Evolutionary conservation across 805 yeast species (phyloP).

Genomic region (Ogataea glucozyma): DNA sequence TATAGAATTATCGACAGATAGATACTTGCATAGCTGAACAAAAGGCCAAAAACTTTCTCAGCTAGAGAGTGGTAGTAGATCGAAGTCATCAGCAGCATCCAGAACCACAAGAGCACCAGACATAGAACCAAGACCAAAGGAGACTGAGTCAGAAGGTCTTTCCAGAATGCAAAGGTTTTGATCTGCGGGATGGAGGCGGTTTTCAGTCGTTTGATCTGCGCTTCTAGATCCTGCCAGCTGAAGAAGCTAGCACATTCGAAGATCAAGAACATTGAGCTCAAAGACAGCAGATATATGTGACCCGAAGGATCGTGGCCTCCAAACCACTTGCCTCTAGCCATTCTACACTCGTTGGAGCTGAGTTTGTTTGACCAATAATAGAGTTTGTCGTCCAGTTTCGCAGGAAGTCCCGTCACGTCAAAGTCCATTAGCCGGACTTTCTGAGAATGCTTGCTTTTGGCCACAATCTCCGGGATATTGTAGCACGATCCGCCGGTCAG

Average conservation of each 20-base stretch:
- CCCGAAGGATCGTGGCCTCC: constrained; percentile 98
- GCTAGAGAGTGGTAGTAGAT: constrained; percentile 78
- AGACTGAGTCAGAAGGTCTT: constrained; percentile 17
- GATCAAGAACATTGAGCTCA: constrained; percentile 62
- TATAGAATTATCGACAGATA: constrained; percentile 17
- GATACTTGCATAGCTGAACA: constrained; percentile 59
- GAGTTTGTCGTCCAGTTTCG: constrained; percentile 5
- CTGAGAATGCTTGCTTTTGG: neutral
- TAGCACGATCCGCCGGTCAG: constrained; percentile 82
- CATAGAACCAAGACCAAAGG: constrained; percentile 34
- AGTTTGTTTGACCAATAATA: constrained; percentile 24
- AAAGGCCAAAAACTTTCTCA: constrained; percentile 74
- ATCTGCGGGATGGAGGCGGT: neutral
- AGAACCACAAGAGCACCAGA: constrained; percentile 64
- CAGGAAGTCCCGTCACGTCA: constrained; percentile 9
- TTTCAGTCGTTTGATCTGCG: constrained; percentile 10
- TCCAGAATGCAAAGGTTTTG: constrained; percentile 1
- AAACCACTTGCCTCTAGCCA: constrained; percentile 63
- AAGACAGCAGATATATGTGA: constrained; percentile 77
- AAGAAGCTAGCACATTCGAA: constrained; percentile 50
- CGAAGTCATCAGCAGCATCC: constrained; percentile 84
- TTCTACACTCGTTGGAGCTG: constrained; percentile 50
- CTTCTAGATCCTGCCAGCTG: constrained; percentile 14
- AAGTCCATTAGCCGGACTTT: constrained; percentile 18
- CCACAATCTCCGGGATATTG: constrained; percentile 26